phyloP scores from a whole-genome alignment of 1,139 yeast genomes.

The Yamadazyma kanchanaburiensis region DNA sequence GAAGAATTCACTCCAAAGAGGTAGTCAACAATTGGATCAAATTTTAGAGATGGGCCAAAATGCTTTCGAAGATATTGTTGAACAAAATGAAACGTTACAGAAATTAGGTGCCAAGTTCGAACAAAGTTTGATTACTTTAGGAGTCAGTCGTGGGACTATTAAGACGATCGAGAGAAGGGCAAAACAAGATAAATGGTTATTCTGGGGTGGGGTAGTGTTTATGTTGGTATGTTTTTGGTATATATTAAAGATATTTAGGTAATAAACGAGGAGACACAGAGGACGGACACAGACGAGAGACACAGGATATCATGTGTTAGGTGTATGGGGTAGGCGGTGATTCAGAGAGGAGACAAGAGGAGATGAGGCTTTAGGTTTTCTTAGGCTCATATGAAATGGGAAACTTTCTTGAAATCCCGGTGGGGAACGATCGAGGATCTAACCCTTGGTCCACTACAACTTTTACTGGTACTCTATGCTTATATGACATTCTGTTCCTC shows the following conservation, averaged over 20 bases:
- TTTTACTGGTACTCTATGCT: no score
- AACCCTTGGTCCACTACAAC: no score
- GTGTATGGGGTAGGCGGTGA: no score
- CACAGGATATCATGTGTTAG: no score
- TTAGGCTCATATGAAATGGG: no score
- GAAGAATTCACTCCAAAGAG: conserved; percentile 59
- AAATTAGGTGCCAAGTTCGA: conserved; percentile 64
- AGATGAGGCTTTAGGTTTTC: background rate
- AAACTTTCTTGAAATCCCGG: no score
- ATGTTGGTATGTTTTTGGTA: conserved; percentile 69
- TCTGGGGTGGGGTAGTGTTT: conserved; percentile 69
- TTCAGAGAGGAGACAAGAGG: no score
- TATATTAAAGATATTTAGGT: conserved; percentile 64
- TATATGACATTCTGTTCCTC: no score
- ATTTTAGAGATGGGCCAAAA: conserved; percentile 86
- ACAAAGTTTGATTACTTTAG: conserved; percentile 72
- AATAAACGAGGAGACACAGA: conserved; percentile 6
- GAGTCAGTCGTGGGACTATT: conserved; percentile 85
- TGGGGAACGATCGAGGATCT: no score
- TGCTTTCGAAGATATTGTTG: conserved; percentile 82
- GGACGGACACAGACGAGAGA: no score
- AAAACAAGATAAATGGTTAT: conserved; percentile 84
- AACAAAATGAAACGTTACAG: conserved; percentile 72
- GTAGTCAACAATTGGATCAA: conserved; percentile 81
- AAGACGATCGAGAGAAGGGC: conserved; percentile 79